These are phyloP conservation scores for Talaromyces sp. DNA, from an alignment of 2,329 filamentous ascomycete genomes.

Conservation along the genomic window DNA sequence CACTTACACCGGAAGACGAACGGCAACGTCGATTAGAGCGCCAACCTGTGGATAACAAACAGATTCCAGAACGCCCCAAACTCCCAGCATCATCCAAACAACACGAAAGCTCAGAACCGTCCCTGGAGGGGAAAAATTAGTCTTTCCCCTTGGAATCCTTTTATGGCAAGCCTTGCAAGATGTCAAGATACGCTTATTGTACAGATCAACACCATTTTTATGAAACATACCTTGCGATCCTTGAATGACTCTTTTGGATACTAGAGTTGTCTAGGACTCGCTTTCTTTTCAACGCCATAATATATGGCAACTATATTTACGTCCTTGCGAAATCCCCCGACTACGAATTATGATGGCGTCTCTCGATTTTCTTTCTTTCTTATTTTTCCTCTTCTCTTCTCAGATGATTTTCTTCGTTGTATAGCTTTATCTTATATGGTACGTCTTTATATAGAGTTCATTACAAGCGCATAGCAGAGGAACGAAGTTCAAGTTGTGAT, in stretches of 20 bases:
- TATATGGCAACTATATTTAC: background rate
- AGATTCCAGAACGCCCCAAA: background rate
- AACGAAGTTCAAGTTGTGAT: background rate
- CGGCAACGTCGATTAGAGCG: background rate
- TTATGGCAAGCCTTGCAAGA: background rate
- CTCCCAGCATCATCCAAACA: background rate
- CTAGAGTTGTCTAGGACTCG: background rate
- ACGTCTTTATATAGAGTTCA: background rate
- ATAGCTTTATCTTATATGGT: background rate
- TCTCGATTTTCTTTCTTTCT: background rate
- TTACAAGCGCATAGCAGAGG: background rate
- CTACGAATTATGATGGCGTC: background rate
- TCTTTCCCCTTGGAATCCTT: background rate
- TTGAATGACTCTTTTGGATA: background rate
- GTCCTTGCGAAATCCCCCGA: background rate
- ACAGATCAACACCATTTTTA: background rate
- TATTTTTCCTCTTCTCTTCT: background rate
- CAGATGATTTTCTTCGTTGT: background rate
- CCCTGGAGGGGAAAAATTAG: background rate
- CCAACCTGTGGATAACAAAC: background rate
- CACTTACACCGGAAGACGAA: slow-evolving; percentile 9
- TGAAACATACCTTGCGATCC: background rate
- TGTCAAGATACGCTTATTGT: background rate
- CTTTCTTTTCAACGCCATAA: background rate
- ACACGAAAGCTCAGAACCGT: background rate